Evolutionary conservation across 1,284 basidiomycete genomes (phyloP).

Genomic region (Mycena citricolor): DNA sequence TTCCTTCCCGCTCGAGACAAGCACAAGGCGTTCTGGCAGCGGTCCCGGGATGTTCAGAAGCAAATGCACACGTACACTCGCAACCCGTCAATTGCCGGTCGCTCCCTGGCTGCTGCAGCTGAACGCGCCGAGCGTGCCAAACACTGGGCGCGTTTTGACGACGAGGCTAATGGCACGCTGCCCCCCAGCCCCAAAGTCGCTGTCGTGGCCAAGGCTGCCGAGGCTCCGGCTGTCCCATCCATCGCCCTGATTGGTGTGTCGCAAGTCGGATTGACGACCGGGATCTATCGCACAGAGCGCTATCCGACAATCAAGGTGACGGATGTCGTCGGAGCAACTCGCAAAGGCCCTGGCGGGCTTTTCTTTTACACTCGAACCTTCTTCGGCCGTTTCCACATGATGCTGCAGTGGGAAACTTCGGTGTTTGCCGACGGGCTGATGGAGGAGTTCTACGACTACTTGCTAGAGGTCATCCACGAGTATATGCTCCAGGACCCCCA

Average conservation of each 20-base stretch:
- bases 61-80: slow-evolving; percentile 12
- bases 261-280: slow-evolving; percentile 4
- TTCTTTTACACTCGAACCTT: slow-evolving; percentile 5
- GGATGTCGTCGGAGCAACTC: slow-evolving; percentile 3
- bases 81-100: slow-evolving; percentile 10
- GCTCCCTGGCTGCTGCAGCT: slow-evolving; percentile 1
- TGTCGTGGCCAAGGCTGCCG: too few species aligned
- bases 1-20: slow-evolving; percentile 1
- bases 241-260: slow-evolving; percentile 15
- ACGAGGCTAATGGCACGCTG: neutral
- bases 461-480: slow-evolving; percentile 14
- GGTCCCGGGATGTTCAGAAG: slow-evolving; percentile 7
- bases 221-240: neutral
- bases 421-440: slow-evolving; percentile 6
- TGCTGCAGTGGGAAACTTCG: slow-evolving; percentile 14
- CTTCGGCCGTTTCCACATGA: neutral
- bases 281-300: neutral
- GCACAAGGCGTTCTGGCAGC: slow-evolving; percentile 11
- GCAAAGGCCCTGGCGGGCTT: slow-evolving; percentile 12
- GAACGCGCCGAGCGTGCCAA: slow-evolving; percentile 9
- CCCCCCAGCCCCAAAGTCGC: too few species aligned
- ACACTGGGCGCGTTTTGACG: slow-evolving; percentile 1
- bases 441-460: slow-evolving; percentile 15
- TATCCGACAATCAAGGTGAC: slow-evolving; percentile 11
- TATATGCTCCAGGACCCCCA: slow-evolving; percentile 10